A percentile compares a stretch with the other conserved stretches of the same genome.
phyloP scores from a whole-genome alignment of 1,284 basidiomycete genomes.

The Marasmius sp. region DNA sequence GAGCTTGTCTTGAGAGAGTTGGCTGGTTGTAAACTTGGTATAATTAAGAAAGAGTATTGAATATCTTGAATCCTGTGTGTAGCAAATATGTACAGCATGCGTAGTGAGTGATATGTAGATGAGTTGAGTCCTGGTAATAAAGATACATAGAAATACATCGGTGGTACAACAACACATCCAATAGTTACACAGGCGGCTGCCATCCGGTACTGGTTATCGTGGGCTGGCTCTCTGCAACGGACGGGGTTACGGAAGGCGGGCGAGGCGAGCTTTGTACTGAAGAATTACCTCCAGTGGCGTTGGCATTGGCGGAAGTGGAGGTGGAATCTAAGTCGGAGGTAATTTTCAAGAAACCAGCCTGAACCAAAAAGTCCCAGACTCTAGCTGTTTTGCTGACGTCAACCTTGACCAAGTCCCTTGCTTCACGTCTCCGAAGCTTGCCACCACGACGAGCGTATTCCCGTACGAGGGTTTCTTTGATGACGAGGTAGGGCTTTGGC shows the following conservation, averaged over 20 bases:
- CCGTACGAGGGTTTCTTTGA: slow-evolving; percentile 89
- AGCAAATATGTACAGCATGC: neutral
- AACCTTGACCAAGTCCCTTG: slow-evolving; percentile 86
- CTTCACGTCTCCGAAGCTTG: slow-evolving; percentile 81
- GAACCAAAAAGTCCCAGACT: slow-evolving; percentile 88
- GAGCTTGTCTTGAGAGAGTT: neutral
- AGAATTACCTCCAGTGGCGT: slow-evolving; percentile 1
- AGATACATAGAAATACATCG: neutral
- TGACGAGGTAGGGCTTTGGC: slow-evolving; percentile 88
- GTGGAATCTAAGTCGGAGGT: slow-evolving; percentile 40
- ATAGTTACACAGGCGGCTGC: neutral
- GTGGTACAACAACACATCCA: neutral
- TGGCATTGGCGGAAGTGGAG: slow-evolving; percentile 21
- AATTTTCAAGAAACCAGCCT: slow-evolving; percentile 72
- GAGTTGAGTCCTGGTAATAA: neutral
- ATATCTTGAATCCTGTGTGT: neutral
- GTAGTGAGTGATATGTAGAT: neutral
- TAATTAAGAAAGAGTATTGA: neutral
- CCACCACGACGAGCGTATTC: slow-evolving; percentile 91
- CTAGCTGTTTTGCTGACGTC: slow-evolving; percentile 90
- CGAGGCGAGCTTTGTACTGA: neutral
- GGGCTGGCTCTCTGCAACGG: neutral
- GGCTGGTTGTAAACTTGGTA: neutral
- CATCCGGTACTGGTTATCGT: neutral
- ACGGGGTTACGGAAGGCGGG: neutral